phyloP scores from a whole-genome alignment of 2,329 filamentous ascomycete genomes.

The Paraphaeosphaeria minitans region DNA sequence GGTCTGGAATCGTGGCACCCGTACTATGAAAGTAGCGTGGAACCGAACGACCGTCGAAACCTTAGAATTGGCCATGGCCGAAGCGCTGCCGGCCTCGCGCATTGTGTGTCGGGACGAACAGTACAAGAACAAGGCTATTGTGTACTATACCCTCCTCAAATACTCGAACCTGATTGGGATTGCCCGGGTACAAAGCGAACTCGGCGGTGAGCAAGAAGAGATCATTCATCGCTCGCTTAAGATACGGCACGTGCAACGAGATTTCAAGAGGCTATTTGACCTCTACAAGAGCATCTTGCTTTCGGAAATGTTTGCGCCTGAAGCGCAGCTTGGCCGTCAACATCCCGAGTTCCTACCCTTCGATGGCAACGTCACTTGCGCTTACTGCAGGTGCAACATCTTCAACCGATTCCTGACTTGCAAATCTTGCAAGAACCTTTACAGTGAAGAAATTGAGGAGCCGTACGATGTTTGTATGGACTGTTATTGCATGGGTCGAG shows the following conservation, averaged over 20 bases:
- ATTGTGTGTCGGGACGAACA: constrained; percentile 96
- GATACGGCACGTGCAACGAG: constrained; percentile 73
- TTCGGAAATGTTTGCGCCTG: constrained; percentile 81
- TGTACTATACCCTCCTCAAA: constrained; percentile 84
- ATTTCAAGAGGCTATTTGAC: constrained; percentile 80
- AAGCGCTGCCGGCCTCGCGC: constrained; percentile 85
- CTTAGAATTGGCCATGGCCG: constrained; percentile 79
- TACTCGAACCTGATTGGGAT: constrained; percentile 68
- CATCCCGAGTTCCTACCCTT: constrained; percentile 79
- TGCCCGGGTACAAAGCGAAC: constrained; percentile 61
- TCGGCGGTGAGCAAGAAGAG: constrained; percentile 43
- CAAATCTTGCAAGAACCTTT: constrained; percentile 74
- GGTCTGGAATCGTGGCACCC: constrained; percentile 95
- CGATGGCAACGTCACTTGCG: constrained; percentile 91
- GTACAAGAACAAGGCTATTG: constrained; percentile 97
- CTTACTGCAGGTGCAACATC: constrained; percentile 93
- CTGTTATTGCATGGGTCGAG: constrained; percentile 96
- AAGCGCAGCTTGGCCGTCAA: constrained; percentile 57
- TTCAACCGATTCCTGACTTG: constrained; percentile 97
- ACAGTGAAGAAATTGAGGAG: constrained; percentile 73
- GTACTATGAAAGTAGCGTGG: constrained; percentile 98
- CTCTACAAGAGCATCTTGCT: constrained; percentile 80
- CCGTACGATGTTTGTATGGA: constrained; percentile 98
- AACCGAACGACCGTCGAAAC: constrained; percentile 94
- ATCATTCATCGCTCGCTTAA: constrained; percentile 52